Base-by-base conservation (phyloP, 805 yeast genomes). In the Saccharomycopsis oosterbeekiorum region DNA sequence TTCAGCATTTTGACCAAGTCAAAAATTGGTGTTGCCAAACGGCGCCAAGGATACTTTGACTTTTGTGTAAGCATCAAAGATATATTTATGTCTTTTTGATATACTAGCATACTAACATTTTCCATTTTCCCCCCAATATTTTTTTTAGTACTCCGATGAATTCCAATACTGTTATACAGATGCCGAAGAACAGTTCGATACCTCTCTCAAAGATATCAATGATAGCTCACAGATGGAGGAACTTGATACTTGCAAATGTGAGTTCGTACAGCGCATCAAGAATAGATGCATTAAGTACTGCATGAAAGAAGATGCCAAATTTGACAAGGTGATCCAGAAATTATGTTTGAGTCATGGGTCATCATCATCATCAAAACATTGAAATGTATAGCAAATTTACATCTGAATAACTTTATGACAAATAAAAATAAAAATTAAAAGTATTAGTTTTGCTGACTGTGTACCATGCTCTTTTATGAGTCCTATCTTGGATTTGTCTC, bases 111-210 rank as follows among this genome's bases (percentile, higher is more conserved):
- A 29, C 53, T 60, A n/a, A 57, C 56, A 5, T 4, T 19, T 47
- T 19, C 6, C 26, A 24, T 21, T 12, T 21, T 12, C 26, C 3
- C 6, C 15, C 41, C 15, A 37, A 11, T 37, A 12, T 12, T 37
- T 11, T 11, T 37, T 34, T 1, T 51, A 60, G 62, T 56, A 24
- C 26, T 29, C 34, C 6, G 14, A 56, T 19, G 61, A 58, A n/a
- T 61, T 61, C 17, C 39, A 29, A 29, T 36, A 43, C 17, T 61
- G 64, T 37, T 61, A 58, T 29, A 57, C 58, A 39, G 59, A 61
- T 43, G 39, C 36, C 17, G 37, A 41, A 14, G 54, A 61, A n/a
- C 19, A 29, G n/a, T 58, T 61, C 17, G 26, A 21, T 15, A 34
- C 10, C 6, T 61, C 61, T 19, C 24, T 61, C 2, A 14, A 60